Conservation (phyloP, 2,329 filamentous ascomycete species). For the Monilinia fructicola region DNA sequence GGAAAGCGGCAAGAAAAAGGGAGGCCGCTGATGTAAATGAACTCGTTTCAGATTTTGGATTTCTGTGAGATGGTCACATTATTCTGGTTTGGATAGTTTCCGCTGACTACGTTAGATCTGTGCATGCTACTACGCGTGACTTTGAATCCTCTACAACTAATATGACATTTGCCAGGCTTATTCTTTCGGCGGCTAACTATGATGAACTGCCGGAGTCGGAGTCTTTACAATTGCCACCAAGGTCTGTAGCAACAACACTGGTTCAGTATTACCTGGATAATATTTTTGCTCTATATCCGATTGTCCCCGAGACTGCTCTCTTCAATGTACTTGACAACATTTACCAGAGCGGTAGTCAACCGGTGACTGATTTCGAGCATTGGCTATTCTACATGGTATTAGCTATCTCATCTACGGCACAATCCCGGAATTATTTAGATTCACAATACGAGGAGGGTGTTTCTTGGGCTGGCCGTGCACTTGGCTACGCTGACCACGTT, state of each 20-base stretch:
- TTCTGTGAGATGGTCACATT: slow-evolving; percentile 58
- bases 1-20: slow-evolving; percentile 61
- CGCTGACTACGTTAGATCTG: slow-evolving; percentile 58
- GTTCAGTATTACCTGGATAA: slow-evolving; percentile 84
- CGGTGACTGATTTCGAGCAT: slow-evolving; percentile 66
- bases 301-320: slow-evolving; percentile 77
- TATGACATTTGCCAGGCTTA: slow-evolving; percentile 88
- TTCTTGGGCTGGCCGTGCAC: slow-evolving; percentile 60
- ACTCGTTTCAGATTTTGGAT: slow-evolving; percentile 90
- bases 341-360: slow-evolving; percentile 66
- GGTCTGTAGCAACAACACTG: slow-evolving; percentile 65
- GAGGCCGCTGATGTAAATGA: slow-evolving; percentile 89
- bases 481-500: slow-evolving; percentile 77
- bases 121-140: slow-evolving; percentile 91
- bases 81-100: not conserved
- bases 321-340: slow-evolving; percentile 78
- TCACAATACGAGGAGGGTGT: slow-evolving; percentile 59
- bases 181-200: slow-evolving; percentile 78
- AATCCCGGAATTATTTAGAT: slow-evolving; percentile 68
- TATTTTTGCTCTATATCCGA: slow-evolving; percentile 75
- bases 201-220: slow-evolving; percentile 65
- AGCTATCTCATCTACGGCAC: slow-evolving; percentile 73
- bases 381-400: slow-evolving; percentile 90
- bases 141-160: slow-evolving; percentile 85
- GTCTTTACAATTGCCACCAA: slow-evolving; percentile 65